Base-by-base conservation (phyloP, 768 basidiomycete genomes). In the Calocera viscosa region DNA sequence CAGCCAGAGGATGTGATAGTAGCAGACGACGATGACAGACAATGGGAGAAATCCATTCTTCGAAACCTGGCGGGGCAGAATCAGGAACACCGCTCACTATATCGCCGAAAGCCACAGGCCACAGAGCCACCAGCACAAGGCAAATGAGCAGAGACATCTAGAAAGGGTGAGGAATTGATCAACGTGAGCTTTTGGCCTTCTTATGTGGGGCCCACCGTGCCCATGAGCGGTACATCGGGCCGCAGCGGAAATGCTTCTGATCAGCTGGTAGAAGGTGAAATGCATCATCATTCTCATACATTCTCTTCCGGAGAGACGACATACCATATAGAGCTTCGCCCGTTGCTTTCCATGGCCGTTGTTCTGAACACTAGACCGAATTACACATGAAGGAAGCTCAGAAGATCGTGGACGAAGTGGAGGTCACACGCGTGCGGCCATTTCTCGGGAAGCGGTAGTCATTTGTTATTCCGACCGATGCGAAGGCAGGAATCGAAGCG, bases 1-100 rank as follows among this genome's bases (percentile, higher is more conserved):
- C 7, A 24, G 10, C 11, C 43, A 19, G 24, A 47, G 3, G 24
- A 47, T 3, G 43, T 7, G 39, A 19, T 3, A 47, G 19, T 47
- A 17, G 16, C 43, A 47, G 19, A 19, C 3, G 43, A 24, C 19
- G 14, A 38, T 5, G 35, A 47, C 43, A 8, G 0, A 69, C 68
- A 43, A 69, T 65, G 7, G 67, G 64, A 16, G 67, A 68, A 5
- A 39, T 65, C 67, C 67, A 69, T 64, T 69, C 64, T 47, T 69
- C 69, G 38, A 69, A 69, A 12, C 69, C 69, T 7, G 69, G 64
- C 8, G 69, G 69, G 17, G 69, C 69, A 33, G 65, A 22, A 49
- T 69, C 67, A 17, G 69, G 69, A 26, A 68, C 41, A 39, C 69
- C 64, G 16, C 67, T 67, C 47, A 65, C 65, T 28, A 69, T 67